These are phyloP conservation scores for Chaetomium globosum DNA, from an alignment of 2,329 filamentous ascomycete species.

Conservation along the genomic window DNA sequence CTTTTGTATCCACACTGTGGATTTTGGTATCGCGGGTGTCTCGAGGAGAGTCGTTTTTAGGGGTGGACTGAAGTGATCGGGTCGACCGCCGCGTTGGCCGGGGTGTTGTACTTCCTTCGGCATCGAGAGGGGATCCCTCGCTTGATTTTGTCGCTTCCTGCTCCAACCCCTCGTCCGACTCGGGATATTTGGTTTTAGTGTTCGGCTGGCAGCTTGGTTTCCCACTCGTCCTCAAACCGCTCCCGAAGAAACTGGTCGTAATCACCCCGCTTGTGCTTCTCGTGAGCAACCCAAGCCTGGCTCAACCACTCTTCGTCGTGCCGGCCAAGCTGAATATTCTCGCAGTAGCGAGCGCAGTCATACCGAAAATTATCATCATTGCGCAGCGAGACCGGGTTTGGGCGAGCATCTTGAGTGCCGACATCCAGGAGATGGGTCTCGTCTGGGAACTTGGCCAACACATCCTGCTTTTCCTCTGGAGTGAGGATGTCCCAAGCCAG, in stretches of 20 bases:
- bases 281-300: constrained; percentile 56
- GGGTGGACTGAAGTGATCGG: not conserved
- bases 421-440: constrained; percentile 40
- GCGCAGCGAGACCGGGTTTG: constrained; percentile 43
- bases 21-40: not conserved
- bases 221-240: constrained; percentile 55
- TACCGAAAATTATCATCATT: constrained; percentile 50
- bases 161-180: not conserved
- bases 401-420: constrained; percentile 42
- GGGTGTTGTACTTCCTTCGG: not conserved
- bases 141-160: not conserved
- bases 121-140: not conserved
- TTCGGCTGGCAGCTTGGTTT: constrained; percentile 45
- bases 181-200: constrained; percentile 33
- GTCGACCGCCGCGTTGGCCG: not conserved
- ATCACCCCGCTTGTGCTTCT: constrained; percentile 51
- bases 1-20: not conserved
- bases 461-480: constrained; percentile 40
- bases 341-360: constrained; percentile 48
- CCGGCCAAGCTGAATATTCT: constrained; percentile 51
- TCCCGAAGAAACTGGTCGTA: constrained; percentile 53
- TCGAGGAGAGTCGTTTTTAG: not conserved
- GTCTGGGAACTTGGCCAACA: constrained; percentile 46
- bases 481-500: constrained; percentile 46
- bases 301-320: constrained; percentile 58